Evolutionary conservation across 129 eudicot species (phyloP), one percentile per base, ranked within the genome.

Genomic region (Arctium lappa): DNA sequence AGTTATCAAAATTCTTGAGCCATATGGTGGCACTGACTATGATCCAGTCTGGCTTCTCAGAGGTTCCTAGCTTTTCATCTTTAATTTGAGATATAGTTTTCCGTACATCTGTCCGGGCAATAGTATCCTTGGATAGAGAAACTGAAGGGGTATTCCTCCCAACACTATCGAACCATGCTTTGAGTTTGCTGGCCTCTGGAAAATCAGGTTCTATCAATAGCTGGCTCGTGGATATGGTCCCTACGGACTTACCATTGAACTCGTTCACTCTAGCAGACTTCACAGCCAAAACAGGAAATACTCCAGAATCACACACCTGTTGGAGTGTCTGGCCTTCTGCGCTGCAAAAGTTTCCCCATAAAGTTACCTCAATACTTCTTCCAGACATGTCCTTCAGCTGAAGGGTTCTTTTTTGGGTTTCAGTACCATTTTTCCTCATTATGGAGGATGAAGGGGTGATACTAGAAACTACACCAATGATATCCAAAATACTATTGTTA

Each of bases 271-370:
- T 86, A 77, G 89, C 91, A 75, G 95, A 76, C 82, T 95, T 95
- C 37, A 95, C 83, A 18, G 97, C 99, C 89, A 95, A 76, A 84
- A 95, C 90, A 48, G 99, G 98, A 83, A 68, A 89, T 15, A 30
- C 72, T 32, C 97, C 98, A 15, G 90, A 85, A 83, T 95, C 97
- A 81, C 97, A 93, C 27, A 82, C 73, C 70, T 30, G 84, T 83
- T 93, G 97, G 18, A 95, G 90, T 75, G 80, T 85, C 79, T 86
- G 92, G n/a, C 99, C 99, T 87, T 95, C 97, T 6, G 87, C 81
- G 84, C 80, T 88, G 86, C 98, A 95, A 42, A 93, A 93, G 82
- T 86, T 89, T 34, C 98, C 99, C 99, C 99, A 95, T 80, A 95
- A 82, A 84, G 99, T 95, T 63, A 95, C 62, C 83, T 93, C 98